Base-by-base conservation (phyloP, 306 rosid species). In the Chamaecrista fasciculata region DNA sequence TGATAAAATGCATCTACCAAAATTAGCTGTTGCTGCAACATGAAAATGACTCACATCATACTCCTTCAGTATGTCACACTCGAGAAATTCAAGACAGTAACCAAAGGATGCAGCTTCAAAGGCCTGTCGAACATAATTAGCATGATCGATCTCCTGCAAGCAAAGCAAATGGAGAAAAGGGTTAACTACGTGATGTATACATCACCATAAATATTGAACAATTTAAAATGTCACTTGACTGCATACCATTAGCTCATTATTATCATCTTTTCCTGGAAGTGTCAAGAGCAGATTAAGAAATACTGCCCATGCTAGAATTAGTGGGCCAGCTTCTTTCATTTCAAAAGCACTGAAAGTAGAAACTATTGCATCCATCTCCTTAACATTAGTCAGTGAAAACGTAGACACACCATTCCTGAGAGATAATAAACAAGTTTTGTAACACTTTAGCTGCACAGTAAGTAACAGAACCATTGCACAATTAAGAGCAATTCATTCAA, bases 281-380 rank as follows among this genome's bases (percentile, higher is more conserved):
- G 98, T 88, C 71, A 87, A 80, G 73, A 81, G 81, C 46, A 90
- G 74, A 82, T 91, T 88, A 74, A 93, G 89, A 82, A 86, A 90
- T 44, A 89, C 97, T 11, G 97, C 98, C 97, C 98, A 93, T 23
- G 97, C 85, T 40, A 93, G 84, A 79, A 93, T 74, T 62, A 93
- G 76, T 16, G 96, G 98, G 39, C 94, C 86, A 23, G 91, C 86
- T 84, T 88, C 98, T 74, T 90, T 86, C 44, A 83, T 79, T 79
- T 88, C 94, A 80, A 79, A 85, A 62, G 70, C 81, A 76, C 58
- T 86, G 75, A 90, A 79, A 56, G 87, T 85, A 70, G 96, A 86
- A 66, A 93, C 63, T 74, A 88, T 43, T 53, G 85, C 83, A 76
- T 93, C 97, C 90, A 90, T 90, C 89, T 90, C 94, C 82, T 83